Base-by-base conservation (phyloP, 345 rosid species). In the Carallia brachiata region DNA sequence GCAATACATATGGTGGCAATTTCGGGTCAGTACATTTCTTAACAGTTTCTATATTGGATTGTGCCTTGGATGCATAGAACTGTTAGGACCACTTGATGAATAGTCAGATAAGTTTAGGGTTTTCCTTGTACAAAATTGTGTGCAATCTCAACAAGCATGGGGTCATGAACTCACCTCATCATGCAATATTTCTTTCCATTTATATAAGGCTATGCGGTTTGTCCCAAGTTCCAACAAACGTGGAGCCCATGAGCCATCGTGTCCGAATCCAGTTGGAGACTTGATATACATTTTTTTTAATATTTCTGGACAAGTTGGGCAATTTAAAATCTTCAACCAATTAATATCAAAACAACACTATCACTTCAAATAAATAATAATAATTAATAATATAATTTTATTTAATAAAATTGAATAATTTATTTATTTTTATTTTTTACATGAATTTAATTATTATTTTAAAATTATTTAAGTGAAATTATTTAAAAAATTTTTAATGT, bases 161-260 rank as follows among this genome's bases (percentile, higher is more conserved):
- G 47, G 27, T 47, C 60, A 13, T n/a, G 40, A 71, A 58, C 32
- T 61, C 52, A 55, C 28, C 58, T 30, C n/a, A 10, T 28, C 23
- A 57, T 31, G 6, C n/a, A 12, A 18, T 47, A 57, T n/a, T 7
- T 6, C 2, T 4, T 1, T 28, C 17, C 36, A 27, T 27, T 15
- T 23, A 23, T 7, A 34, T 7, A 54, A 53, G 61, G 52, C 8
- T 47, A 1, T 52, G 12, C 16, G 15, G 6, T 52, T 52, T 63
- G 58, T 27, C 52, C 52, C 15, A 4, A 23, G 50, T 65, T 69
- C 58, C 64, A 71, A 54, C 53, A 62, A 52, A 12, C 23, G 76
- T 70, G 89, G 85, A 62, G 32, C 83, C 80, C 81, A 70, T 63
- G 17, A 65, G 62, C 74, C 36, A 54, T 30, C 63, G 77, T 76